Evolutionary conservation across 2,329 filamentous ascomycete genomes (phyloP).

Genomic region (Aspergillus puulaauensis): DNA sequence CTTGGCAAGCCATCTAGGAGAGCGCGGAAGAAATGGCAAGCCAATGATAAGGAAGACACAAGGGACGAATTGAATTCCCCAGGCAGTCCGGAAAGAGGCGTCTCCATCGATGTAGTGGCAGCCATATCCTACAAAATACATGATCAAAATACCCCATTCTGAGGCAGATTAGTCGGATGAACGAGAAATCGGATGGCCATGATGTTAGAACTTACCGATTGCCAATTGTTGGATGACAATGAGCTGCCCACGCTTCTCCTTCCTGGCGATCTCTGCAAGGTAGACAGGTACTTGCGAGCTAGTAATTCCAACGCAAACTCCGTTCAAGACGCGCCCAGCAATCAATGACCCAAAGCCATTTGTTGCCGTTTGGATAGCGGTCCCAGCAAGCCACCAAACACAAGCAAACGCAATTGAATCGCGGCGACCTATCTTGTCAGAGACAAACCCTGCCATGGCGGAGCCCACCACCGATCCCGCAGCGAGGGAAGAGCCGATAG

Average conservation of each 20-base stretch:
- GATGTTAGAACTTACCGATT: slow-evolving; percentile 24
- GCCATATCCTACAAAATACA: slow-evolving; percentile 51
- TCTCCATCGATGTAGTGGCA: slow-evolving; percentile 43
- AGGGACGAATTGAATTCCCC: slow-evolving; percentile 49
- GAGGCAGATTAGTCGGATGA: neutral
- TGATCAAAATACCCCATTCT: slow-evolving; percentile 46
- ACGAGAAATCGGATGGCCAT: neutral
- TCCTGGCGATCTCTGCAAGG: slow-evolving; percentile 35
- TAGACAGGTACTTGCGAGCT: slow-evolving; percentile 40
- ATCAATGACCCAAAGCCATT: slow-evolving; percentile 42
- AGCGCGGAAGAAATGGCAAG: slow-evolving; percentile 48
- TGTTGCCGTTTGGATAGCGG: slow-evolving; percentile 41
- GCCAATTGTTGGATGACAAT: slow-evolving; percentile 36
- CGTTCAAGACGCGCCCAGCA: slow-evolving; percentile 27
- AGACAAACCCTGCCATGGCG: slow-evolving; percentile 46
- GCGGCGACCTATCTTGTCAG: slow-evolving; percentile 49
- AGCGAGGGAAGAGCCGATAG: slow-evolving; percentile 51
- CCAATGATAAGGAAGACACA: slow-evolving; percentile 45
- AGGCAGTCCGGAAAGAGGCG: slow-evolving; percentile 48
- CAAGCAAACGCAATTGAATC: slow-evolving; percentile 50
- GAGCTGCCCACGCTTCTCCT: slow-evolving; percentile 33
- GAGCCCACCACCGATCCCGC: slow-evolving; percentile 51
- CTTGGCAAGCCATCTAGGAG: slow-evolving; percentile 52
- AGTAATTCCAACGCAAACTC: slow-evolving; percentile 35
- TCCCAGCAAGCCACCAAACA: slow-evolving; percentile 50